phyloP scores from a whole-genome alignment of 2,329 filamentous ascomycete species.

The Curvularia verruculosa region DNA sequence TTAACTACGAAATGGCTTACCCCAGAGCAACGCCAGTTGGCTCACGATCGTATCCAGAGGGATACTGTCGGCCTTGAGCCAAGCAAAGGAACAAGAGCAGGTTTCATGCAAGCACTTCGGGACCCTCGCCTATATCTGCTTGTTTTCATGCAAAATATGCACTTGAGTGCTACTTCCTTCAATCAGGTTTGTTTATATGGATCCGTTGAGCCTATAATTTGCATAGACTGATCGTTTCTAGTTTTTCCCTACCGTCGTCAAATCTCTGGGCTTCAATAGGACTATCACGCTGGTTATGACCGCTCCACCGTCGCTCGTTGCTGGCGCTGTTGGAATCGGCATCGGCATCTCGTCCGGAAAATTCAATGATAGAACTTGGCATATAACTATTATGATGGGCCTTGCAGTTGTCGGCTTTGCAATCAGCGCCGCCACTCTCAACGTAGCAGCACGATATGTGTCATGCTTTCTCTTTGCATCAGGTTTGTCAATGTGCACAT shows the following conservation, averaged over 20 bases:
- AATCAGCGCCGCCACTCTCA: constrained; percentile 35
- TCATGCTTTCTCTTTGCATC: constrained; percentile 13
- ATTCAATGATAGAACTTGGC: constrained; percentile 51
- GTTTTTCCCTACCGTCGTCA: constrained; percentile 56
- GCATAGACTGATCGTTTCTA: not conserved
- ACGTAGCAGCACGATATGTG: constrained; percentile 7
- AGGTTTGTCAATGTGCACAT: not conserved
- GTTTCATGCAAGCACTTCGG: constrained; percentile 55
- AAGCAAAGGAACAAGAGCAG: constrained; percentile 53
- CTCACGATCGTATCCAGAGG: constrained; percentile 39
- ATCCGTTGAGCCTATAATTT: not conserved
- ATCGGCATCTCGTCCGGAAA: constrained; percentile 46
- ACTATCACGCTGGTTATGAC: constrained; percentile 61
- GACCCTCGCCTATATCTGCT: constrained; percentile 62
- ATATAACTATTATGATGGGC: constrained; percentile 47
- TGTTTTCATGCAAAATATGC: constrained; percentile 63
- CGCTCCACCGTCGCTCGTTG: constrained; percentile 30
- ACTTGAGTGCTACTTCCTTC: constrained; percentile 57
- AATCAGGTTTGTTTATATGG: constrained; percentile 27
- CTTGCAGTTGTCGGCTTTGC: constrained; percentile 48
- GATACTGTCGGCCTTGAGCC: constrained; percentile 51
- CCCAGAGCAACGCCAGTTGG: constrained; percentile 50
- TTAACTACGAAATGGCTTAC: constrained; percentile 53
- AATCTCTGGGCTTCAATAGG: constrained; percentile 57
- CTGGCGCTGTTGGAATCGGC: constrained; percentile 26